Base-by-base conservation (phyloP, 73 alveolate species). In the Uronychia setigera region DNA sequence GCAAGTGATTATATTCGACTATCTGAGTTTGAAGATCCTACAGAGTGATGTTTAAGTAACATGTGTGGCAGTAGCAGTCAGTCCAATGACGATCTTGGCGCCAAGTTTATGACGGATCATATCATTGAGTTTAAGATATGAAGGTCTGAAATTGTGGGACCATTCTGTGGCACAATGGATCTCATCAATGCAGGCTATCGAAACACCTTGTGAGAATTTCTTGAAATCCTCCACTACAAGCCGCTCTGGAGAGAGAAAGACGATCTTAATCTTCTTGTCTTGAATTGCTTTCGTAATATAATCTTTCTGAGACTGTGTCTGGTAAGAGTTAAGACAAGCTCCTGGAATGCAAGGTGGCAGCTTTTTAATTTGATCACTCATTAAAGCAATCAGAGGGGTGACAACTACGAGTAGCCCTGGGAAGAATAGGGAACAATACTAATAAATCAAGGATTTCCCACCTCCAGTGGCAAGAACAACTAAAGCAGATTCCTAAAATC, bases 231-330 rank as follows among this genome's bases (percentile, higher is more conserved):
- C 99, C 1, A 94, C 80, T 77, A 96, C 88, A 87, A 98, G 92
- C 79, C 97, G 91, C 88, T 97, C 99, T 0, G 99, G 99, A 0
- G 99, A 94, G 35, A 95, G 88, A 91, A 94, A 97, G 74, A 97
- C 84, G 0, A 98, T 92, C 59, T 95, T 90, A 80, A 98, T 95
- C 74, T 91, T 78, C 26, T 88, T 89, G 57, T 92, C 92, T 74
- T 92, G 83, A 0, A 96, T 85, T 1, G 97, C 98, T 30, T 89
- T 81, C 34, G 90, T 74, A 31, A 98, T 91, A 76, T 91, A 88
- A 74, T 89, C 78, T 87, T 96, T 96, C 83, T 94, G 95, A 13
- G 88, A 79, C 35, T 80, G 83, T 0, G 97, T 81, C 80, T 97
- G 89, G 78, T 93, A 89, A 19, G 99, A 97, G 80, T 97, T 94